Percentiles rank a stretch among this genome's conserved stretches.
Evolutionary conservation across 345 rosid genomes (phyloP).

Genomic region (Gossypioides kirkii): DNA sequence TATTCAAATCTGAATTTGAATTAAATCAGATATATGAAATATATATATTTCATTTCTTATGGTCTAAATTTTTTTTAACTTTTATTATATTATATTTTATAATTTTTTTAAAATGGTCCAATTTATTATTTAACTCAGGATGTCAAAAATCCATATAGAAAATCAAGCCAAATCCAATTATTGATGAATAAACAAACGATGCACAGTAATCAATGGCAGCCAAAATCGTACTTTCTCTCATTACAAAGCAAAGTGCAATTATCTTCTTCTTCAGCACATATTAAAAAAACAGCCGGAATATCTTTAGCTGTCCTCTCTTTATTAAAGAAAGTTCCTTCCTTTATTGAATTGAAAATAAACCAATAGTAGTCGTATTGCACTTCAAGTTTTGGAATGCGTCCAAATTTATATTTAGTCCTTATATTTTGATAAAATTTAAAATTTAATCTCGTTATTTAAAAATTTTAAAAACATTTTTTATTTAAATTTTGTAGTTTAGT

Average conservation of each 20-base stretch:
- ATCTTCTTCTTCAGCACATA: neutral
- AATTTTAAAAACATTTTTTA: neutral
- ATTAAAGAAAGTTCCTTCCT: conserved; percentile 12
- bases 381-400: neutral
- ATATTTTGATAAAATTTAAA: neutral
- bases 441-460: neutral
- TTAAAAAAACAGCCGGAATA: neutral
- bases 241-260: neutral
- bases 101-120: no score
- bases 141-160: no score
- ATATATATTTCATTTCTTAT: no score
- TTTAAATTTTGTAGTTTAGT: neutral
- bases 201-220: neutral
- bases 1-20: no score
- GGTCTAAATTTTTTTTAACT: no score
- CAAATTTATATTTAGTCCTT: neutral
- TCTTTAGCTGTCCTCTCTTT: conserved; percentile 7
- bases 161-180: no score
- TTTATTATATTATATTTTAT: no score
- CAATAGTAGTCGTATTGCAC: neutral
- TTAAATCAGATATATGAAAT: no score
- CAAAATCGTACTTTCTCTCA: neutral
- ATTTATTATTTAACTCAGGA: no score
- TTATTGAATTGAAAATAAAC: conserved; percentile 4
- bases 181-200: neutral